Base-by-base conservation (phyloP, 768 basidiomycete species). In the Boletus pseudo-olivaceus region DNA sequence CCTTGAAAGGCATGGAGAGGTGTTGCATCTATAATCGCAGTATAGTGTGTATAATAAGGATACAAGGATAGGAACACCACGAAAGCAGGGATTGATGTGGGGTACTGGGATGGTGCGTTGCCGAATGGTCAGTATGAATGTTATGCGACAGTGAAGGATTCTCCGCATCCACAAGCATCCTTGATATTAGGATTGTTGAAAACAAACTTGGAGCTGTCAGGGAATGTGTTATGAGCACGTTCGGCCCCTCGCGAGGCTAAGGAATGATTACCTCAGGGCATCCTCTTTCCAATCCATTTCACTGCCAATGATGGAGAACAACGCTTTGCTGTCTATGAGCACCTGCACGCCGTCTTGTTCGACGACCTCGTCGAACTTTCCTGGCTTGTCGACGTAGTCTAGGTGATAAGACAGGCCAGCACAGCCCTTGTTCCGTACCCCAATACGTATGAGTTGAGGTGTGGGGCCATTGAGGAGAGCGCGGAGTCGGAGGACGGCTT, bases 221-320 rank as follows among this genome's bases (percentile, higher is more conserved):
- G 19, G 11, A 56, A 49, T 17, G 35, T 40, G n/a, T 32, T 17
- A 57, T 54, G 39, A 57, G 50, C 40, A 14, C 39, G 40, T 23
- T 29, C 44, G 32, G 41, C 47, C 32, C 57, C 20, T 8, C 15
- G n/a, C 7, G 32, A 23, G 23, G 26, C 19, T 3, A 43, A 14
- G 19, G 26, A 17, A 37, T 12, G 19, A 5, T 50, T 55, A 90
- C 88, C 93, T 95, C 40, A 99, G 74, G 32, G 84, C 72, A 69
- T 96, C 93, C 75, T 98, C 97, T 55, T 84, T 80, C 97, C 97
- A 99, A 67, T 96, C 93, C 97, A 99, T 99, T 78, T 91, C 90
- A 71, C 93, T 96, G 47, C 97, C 97, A 56, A 99, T 97, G 62
- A 99, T 97, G 54, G 90, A 93, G 69, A 99, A 98, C 59, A 99